Conservation (phyloP, 139 green algal genomes). For the Chlamydomonas asymmetrica region DNA sequence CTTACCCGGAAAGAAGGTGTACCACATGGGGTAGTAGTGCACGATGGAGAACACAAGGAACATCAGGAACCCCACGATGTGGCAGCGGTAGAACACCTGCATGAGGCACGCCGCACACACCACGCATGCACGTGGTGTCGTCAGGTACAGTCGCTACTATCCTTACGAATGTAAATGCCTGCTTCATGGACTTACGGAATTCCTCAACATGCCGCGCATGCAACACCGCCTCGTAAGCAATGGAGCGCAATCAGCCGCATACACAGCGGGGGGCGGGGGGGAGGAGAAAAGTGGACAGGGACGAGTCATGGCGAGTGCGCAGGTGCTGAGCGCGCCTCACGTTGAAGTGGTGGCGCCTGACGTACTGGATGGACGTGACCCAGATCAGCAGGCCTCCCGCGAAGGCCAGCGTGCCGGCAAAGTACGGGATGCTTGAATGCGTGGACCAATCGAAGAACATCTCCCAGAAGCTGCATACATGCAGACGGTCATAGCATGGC, state of each 20-base stretch:
- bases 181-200: no score
- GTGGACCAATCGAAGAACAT: constrained; percentile 18
- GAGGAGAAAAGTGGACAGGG: no score
- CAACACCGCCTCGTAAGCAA: no score
- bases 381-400: not conserved
- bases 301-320: no score
- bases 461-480: not conserved
- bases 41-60: constrained; percentile 27
- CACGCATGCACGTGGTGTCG: no score
- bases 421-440: not conserved
- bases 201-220: no score
- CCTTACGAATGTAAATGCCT: no score
- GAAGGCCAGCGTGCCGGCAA: constrained; percentile 9
- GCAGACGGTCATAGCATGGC: no score
- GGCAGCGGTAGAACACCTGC: constrained; percentile 28
- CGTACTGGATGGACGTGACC: constrained; percentile 2
- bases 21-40: constrained; percentile 21
- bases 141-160: no score
- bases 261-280: no score
- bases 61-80: constrained; percentile 35
- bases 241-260: no score
- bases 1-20: constrained; percentile 12
- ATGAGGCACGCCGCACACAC: not conserved
- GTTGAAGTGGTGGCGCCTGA: constrained; percentile 12
- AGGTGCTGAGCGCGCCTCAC: not conserved